A percentile compares a stretch with the other conserved stretches of the same genome.
Conservation (phyloP, 306 rosid species). For the Dalbergia cultrata region DNA sequence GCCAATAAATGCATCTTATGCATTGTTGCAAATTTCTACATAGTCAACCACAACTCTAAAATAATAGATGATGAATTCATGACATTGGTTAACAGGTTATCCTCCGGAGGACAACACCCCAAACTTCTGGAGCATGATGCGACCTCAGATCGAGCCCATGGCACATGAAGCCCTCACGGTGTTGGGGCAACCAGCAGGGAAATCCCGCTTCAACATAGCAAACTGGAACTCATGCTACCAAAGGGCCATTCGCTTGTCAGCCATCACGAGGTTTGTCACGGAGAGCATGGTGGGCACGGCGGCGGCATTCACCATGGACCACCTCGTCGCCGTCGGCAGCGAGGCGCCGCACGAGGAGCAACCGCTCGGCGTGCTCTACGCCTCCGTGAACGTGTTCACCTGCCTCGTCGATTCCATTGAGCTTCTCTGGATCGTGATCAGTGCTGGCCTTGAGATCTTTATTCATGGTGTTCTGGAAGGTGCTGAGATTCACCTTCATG, state of each 20-base stretch:
- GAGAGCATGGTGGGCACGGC: not conserved
- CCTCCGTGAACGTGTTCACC: not conserved
- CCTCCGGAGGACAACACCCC: constrained; percentile 1
- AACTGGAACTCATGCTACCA: not conserved
- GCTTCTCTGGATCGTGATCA: not conserved
- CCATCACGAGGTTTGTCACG: not conserved
- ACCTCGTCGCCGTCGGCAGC: not conserved
- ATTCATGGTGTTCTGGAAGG: too few species aligned
- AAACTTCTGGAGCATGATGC: not conserved
- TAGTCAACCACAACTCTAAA: too few species aligned
- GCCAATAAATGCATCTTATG: too few species aligned
- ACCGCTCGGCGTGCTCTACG: not conserved
- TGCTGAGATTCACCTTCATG: too few species aligned
- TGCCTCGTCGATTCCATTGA: not conserved
- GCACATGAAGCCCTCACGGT: not conserved
- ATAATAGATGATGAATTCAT: too few species aligned
- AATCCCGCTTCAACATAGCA: not conserved
- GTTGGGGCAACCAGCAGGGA: not conserved
- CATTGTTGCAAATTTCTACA: too few species aligned
- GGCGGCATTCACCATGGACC: not conserved
- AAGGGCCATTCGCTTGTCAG: constrained; percentile 18
- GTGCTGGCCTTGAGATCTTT: too few species aligned
- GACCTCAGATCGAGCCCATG: not conserved
- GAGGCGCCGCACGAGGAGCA: not conserved
- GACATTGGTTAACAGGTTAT: constrained; percentile 8